These are phyloP conservation scores for Alternaria novae-zelandiae DNA, from an alignment of 2,329 filamentous ascomycete genomes.

Conservation along the genomic window DNA sequence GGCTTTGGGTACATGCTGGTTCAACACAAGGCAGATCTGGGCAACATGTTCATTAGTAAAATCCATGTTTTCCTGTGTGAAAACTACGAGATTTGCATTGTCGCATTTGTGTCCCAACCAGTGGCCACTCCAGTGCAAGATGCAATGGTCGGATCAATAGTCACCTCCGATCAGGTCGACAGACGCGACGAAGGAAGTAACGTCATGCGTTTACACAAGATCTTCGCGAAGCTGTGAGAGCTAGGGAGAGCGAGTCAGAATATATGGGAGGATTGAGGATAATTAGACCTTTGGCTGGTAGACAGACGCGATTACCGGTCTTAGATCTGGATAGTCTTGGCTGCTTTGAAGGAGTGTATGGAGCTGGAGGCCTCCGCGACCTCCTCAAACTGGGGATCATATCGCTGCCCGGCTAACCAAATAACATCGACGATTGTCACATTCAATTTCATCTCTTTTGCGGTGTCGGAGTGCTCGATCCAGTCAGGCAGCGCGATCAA, in stretches of 20 bases:
- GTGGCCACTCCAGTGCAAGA: background rate
- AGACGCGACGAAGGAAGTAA: background rate
- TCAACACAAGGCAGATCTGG: conserved; percentile 25
- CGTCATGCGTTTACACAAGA: conserved; percentile 5
- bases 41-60: conserved; percentile 24
- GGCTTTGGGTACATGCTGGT: conserved; percentile 28
- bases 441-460: background rate
- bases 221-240: conserved; percentile 3
- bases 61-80: conserved; percentile 21
- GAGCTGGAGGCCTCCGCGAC: background rate
- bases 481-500: background rate
- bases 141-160: background rate
- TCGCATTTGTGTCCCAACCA: conserved; percentile 20
- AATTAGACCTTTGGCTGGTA: background rate
- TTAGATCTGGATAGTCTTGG: background rate
- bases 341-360: background rate
- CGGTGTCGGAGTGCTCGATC: background rate
- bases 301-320: background rate
- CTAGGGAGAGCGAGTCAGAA: background rate
- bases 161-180: background rate
- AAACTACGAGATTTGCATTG: conserved; percentile 13
- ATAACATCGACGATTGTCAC: background rate
- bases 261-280: background rate
- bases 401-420: background rate
- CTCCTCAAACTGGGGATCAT: background rate